Percentiles rank a stretch among this genome's conserved stretches.
Evolutionary conservation across 78 protist genomes (phyloP).

Genomic region (Planoprotostelium fungivorum): DNA sequence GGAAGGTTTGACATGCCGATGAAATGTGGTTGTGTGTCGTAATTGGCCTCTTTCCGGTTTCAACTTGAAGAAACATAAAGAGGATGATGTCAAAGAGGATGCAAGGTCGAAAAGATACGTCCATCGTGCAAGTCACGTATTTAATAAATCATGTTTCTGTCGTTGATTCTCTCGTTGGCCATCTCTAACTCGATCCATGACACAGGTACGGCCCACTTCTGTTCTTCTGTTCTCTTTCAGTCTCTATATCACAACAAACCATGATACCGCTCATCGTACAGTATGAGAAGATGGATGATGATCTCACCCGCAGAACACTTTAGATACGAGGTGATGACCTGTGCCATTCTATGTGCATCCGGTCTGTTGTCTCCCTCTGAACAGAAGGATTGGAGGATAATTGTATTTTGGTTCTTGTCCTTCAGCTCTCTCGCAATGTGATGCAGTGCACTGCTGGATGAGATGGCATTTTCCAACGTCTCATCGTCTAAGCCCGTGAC

Average conservation of each 20-base stretch:
- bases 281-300: not conserved
- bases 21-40: no score
- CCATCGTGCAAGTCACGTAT: no score
- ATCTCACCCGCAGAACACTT: not conserved
- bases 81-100: no score
- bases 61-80: no score
- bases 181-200: not conserved
- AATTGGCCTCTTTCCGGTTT: no score
- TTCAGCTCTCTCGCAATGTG: not conserved
- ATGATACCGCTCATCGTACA: no score
- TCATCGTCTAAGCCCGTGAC: not conserved
- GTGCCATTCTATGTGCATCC: not conserved
- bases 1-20: no score
- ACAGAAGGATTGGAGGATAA: not conserved
- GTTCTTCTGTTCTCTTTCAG: no score
- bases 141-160: not conserved
- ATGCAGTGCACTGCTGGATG: not conserved
- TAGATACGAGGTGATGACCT: not conserved
- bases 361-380: not conserved
- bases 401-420: not conserved
- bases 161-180: not conserved
- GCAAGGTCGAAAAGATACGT: no score
- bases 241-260: no score
- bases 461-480: not conserved
- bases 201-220: not conserved